A percentile compares a stretch with the other conserved stretches of the same genome.
phyloP scores from a whole-genome alignment of 2,329 filamentous ascomycete species.

The Grosmannia serpens region DNA sequence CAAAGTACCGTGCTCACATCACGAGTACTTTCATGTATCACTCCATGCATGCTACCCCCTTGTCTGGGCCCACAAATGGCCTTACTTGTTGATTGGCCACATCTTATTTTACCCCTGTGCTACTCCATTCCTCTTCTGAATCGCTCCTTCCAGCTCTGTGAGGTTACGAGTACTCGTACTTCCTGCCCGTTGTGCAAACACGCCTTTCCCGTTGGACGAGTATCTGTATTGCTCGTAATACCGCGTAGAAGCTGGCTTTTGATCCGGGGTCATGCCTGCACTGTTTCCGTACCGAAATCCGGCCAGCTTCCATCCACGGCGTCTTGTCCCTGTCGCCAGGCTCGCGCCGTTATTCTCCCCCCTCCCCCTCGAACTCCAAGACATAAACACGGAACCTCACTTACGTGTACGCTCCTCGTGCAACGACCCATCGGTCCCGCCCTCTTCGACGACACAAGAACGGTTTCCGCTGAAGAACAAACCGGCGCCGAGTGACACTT shows the following conservation, averaged over 20 bases:
- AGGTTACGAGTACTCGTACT: not conserved
- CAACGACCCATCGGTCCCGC: not conserved
- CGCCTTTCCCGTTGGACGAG: not conserved
- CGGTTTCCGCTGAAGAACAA: not conserved
- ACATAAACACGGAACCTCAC: not conserved
- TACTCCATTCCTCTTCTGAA: not conserved
- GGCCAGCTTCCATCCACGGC: not conserved
- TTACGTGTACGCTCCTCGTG: not conserved
- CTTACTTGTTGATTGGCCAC: constrained; percentile 3
- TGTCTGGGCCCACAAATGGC: constrained; percentile 1
- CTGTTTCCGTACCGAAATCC: no score
- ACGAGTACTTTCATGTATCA: not conserved
- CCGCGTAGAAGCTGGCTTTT: not conserved
- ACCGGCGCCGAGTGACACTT: not conserved
- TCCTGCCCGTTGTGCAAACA: not conserved
- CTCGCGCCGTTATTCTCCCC: not conserved
- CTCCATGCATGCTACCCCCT: constrained; percentile 2
- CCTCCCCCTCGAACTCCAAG: not conserved
- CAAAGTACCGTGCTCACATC: not conserved
- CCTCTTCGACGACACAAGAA: not conserved
- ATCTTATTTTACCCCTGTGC: not conserved
- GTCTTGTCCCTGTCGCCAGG: not conserved
- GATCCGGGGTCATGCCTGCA: no score
- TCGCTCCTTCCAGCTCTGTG: not conserved
- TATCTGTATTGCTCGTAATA: not conserved